Evolutionary conservation across 139 green algal species (phyloP), one percentile per base, ranked within the genome.

Genomic region (Cymbomonas tetramitiformis): DNA sequence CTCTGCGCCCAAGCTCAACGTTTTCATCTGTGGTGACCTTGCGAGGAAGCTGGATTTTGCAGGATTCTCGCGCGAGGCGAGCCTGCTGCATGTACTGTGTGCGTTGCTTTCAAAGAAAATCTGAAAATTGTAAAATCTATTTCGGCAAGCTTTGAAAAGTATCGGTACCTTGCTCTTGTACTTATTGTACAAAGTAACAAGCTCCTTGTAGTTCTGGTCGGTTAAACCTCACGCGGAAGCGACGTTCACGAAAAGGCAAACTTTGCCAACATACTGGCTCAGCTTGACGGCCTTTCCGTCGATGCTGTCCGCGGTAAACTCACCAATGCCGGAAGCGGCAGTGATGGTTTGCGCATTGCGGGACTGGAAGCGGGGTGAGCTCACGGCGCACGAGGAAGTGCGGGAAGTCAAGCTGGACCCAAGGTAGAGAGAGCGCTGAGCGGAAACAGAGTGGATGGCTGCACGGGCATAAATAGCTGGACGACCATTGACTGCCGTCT

Each of bases 1-100:
- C 82, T 64, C 76, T 78, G 1, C 78, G 51, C 25, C 80, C 81
- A 21, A 80, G 46, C 24, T 69, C 47, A n/a, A 24, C 8, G 41
- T 21, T 31, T 8, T 50, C 41, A 12, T 49, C 12, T 44, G 36
- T 15, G 36, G n/a, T n/a, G n/a, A n/a, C n/a, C n/a, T n/a, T n/a
- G n/a, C n/a, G n/a, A n/a, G n/a, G n/a, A n/a, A n/a, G n/a, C n/a
- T n/a, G n/a, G n/a, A n/a, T n/a, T n/a, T n/a, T n/a, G n/a, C 23
- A 66, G 50, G 1, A 49, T 26, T 6, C 30, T 44, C 36, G 36
- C 12, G 44, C 19, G 15, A 8, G 28, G 15, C 9, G 44, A 51
- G 44, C 9, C 19, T 21, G 44, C 44, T 10, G 10, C 8, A 25
- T 8, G 10, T 8, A 12, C 28, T 21, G 28, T 9, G 19, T 29